Conservation (phyloP, 768 basidiomycete species). For the Rubroboletus satanas region DNA sequence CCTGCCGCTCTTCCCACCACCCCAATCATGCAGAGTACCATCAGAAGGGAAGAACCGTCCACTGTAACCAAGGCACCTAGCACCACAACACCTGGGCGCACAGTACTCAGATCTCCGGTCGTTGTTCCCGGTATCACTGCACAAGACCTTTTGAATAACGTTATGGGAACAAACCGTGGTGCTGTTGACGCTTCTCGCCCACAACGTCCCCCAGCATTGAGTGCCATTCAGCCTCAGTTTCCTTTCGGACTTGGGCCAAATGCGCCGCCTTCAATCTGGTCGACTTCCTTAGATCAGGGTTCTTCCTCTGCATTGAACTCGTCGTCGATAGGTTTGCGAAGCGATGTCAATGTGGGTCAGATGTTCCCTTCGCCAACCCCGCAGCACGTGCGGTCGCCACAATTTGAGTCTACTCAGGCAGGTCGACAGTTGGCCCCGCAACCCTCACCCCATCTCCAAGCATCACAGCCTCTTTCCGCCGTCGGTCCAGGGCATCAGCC, state of each 20-base stretch:
- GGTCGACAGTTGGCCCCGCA: slow-evolving; percentile 9
- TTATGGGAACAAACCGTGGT: slow-evolving; percentile 22
- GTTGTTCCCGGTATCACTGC: slow-evolving; percentile 50
- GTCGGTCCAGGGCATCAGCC: slow-evolving; percentile 13
- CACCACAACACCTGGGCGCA: slow-evolving; percentile 18
- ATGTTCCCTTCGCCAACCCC: slow-evolving; percentile 13
- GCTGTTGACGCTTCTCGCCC: slow-evolving; percentile 15
- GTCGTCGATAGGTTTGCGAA: slow-evolving; percentile 9
- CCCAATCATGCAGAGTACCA: slow-evolving; percentile 6
- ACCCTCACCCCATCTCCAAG: slow-evolving; percentile 10
- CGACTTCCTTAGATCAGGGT: slow-evolving; percentile 51
- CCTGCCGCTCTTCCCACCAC: slow-evolving; percentile 19
- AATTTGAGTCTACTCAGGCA: slow-evolving; percentile 22
- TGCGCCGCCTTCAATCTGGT: slow-evolving; percentile 64
- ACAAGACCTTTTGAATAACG: slow-evolving; percentile 58
- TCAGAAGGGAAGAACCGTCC: slow-evolving; percentile 4
- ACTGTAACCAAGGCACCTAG: neutral
- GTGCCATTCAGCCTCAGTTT: slow-evolving; percentile 39
- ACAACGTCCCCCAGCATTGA: slow-evolving; percentile 18
- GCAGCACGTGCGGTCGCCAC: slow-evolving; percentile 22
- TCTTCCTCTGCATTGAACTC: slow-evolving; percentile 10
- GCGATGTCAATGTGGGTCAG: slow-evolving; percentile 11
- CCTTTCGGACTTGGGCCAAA: slow-evolving; percentile 52
- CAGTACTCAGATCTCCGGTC: slow-evolving; percentile 24
- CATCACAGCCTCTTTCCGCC: slow-evolving; percentile 9